A percentile compares a stretch with the other conserved stretches of the same genome.
Evolutionary conservation across 1,284 basidiomycete genomes (phyloP).

Genomic region (Cryptococcus amylolentus): DNA sequence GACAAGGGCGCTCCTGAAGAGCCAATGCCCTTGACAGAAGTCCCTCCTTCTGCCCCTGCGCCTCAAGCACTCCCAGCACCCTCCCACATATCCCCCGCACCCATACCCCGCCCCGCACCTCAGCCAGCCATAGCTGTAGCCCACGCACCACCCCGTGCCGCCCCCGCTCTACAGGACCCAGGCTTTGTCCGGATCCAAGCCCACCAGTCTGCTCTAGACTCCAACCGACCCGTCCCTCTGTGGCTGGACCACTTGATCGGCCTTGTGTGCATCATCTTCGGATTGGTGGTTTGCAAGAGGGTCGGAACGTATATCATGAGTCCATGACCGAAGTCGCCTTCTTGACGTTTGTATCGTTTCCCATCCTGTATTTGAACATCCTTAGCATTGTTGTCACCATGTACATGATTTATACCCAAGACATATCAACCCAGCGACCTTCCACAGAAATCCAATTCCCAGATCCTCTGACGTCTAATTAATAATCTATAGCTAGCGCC

Average conservation of each 20-base stretch:
- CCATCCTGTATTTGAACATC: no score
- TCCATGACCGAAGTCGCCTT: not conserved
- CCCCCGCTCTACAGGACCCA: not conserved
- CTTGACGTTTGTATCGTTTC: no score
- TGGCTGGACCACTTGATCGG: constrained; percentile 4
- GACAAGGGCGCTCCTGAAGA: not conserved
- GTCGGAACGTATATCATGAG: constrained; percentile 1
- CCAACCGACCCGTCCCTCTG: not conserved
- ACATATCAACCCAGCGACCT: no score
- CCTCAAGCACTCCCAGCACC: not conserved
- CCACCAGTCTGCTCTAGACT: not conserved
- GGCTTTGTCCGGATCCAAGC: not conserved
- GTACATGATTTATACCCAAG: no score
- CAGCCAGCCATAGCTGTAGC: not conserved
- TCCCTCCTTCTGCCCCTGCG: not conserved
- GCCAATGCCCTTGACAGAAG: not conserved
- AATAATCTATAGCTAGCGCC: not conserved
- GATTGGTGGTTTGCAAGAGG: not conserved
- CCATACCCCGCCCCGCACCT: no score
- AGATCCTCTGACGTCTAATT: no score
- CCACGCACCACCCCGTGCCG: not conserved
- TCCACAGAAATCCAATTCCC: no score
- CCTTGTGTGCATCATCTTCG: not conserved
- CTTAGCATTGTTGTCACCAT: no score
- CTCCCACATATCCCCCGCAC: not conserved